A percentile compares a stretch with the other conserved stretches of the same genome.
These are phyloP conservation scores for Zymoseptoria passerinii DNA, from an alignment of 2,329 filamentous ascomycete genomes.

Conservation along the genomic window DNA sequence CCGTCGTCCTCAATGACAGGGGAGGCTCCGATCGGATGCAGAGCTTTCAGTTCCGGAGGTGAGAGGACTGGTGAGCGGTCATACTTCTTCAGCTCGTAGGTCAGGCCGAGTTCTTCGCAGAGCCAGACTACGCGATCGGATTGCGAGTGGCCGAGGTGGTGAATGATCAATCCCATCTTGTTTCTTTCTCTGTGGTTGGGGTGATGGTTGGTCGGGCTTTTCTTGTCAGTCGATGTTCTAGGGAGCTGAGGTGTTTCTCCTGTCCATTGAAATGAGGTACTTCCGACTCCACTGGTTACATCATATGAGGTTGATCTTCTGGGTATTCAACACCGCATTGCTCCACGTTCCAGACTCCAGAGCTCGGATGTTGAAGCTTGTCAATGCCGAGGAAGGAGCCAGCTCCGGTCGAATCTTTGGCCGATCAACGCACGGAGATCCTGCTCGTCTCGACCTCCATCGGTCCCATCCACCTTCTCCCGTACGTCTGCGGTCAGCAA, in stretches of 20 bases:
- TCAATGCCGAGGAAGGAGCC: neutral
- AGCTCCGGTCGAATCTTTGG: neutral
- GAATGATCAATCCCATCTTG: slow-evolving; percentile 33
- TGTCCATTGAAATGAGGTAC: neutral
- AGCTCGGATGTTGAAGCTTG: neutral
- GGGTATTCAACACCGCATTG: neutral
- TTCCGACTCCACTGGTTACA: neutral
- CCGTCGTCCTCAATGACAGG: slow-evolving; percentile 51
- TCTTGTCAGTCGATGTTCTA: neutral
- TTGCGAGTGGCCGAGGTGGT: slow-evolving; percentile 41
- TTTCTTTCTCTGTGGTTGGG: neutral
- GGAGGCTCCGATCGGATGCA: slow-evolving; percentile 44
- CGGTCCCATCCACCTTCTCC: neutral
- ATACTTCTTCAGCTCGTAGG: slow-evolving; percentile 45
- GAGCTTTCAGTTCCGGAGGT: slow-evolving; percentile 23
- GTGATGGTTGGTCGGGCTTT: neutral
- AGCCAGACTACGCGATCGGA: slow-evolving; percentile 58
- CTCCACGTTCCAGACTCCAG: neutral
- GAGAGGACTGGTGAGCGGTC: slow-evolving; percentile 36
- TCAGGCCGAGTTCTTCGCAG: slow-evolving; percentile 53
- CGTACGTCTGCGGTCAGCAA: neutral
- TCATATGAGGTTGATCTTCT: neutral
- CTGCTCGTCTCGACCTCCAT: neutral
- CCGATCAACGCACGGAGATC: neutral
- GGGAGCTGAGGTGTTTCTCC: neutral